These are phyloP conservation scores for Coemansia sp. DNA, from an alignment of 192 early-diverging fungal species.

Conservation along the genomic window DNA sequence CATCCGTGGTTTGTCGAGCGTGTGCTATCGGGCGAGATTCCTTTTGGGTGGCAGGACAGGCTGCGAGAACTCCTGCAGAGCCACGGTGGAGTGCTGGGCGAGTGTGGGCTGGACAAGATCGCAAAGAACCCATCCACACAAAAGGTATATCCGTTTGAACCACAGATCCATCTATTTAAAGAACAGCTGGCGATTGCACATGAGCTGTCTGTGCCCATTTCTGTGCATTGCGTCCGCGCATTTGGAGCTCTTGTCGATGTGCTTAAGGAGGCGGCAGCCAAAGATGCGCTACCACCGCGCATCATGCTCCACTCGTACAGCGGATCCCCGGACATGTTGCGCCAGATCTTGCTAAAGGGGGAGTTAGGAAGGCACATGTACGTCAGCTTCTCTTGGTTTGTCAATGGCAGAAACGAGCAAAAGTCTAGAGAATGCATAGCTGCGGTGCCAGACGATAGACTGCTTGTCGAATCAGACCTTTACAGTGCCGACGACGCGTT, in stretches of 20 bases:
- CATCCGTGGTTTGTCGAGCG: slow-evolving; percentile 55
- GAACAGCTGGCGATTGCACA: slow-evolving; percentile 72
- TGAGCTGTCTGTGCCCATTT: slow-evolving; percentile 61
- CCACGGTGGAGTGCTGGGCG: slow-evolving; percentile 43
- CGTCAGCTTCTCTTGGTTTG: slow-evolving; percentile 73
- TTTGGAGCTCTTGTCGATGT: slow-evolving; percentile 60
- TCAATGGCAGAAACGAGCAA: slow-evolving; percentile 63
- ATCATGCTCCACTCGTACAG: slow-evolving; percentile 87
- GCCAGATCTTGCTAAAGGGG: slow-evolving; percentile 38
- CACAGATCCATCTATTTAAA: slow-evolving; percentile 54
- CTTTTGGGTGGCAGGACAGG: slow-evolving; percentile 23
- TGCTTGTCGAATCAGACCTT: slow-evolving; percentile 84
- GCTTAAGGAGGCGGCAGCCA: slow-evolving; percentile 27
- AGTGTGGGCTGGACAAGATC: slow-evolving; percentile 52
- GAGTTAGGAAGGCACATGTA: slow-evolving; percentile 58
- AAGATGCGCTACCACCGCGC: slow-evolving; percentile 57
- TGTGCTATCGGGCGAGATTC: slow-evolving; percentile 28
- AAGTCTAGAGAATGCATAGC: slow-evolving; percentile 60
- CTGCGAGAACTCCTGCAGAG: slow-evolving; percentile 22
- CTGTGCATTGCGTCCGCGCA: slow-evolving; percentile 78
- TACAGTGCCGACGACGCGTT: slow-evolving; percentile 34
- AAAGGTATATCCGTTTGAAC: slow-evolving; percentile 32
- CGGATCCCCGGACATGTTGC: slow-evolving; percentile 71
- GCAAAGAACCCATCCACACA: slow-evolving; percentile 33
- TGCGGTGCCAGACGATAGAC: slow-evolving; percentile 69